Evolutionary conservation across 495 filamentous ascomycete genomes (phyloP), one percentile per base, ranked within the genome.

Genomic region (Penicillium verhagenii): DNA sequence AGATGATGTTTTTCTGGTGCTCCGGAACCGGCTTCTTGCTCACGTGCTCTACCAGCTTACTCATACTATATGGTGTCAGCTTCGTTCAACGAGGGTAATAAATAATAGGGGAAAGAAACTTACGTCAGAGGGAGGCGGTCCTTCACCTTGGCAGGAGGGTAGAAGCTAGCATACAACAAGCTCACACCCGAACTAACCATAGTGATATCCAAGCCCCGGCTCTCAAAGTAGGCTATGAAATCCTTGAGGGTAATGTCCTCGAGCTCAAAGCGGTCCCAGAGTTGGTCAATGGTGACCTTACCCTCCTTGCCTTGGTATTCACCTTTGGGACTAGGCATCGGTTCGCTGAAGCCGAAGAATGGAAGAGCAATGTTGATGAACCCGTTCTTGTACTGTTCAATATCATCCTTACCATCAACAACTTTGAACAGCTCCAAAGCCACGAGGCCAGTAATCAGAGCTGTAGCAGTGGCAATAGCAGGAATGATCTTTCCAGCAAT

Each of bases 401-500:
- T 88, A 58, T 97, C 89, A 14, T 76, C 81, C 77, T 99, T 96
- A 61, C 92, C 94, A 69, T 97, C 95, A 37, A 97, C 78, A 59
- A 99, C 82, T 84, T 99, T 99, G 85, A 89, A 96, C 25, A 97
- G 77, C 77, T 99, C 95, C 33, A 97, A 76, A 46, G 92, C 79
- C 40, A 97, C 92, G 28, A 99, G 79, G 49, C 95, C 95, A 2
- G 95, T 97, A 35, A 97, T 92, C 20, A 99, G 78, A 10, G 95
- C 92, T 18, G 95, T 99, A 11, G 95, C 96, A 13, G 94, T 98
- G 50, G 92, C 95, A 73, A 99, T 99, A 39, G 95, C 95, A 28
- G 95, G 95, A 61, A 99, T 97, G 61, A 99, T 99, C 81, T 97
- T 99, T 67, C 95, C 95, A 21, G 95, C 95, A 72, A 99, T 97